These are phyloP conservation scores for Pestalotiopsis sp. DNA, from an alignment of 2,329 filamentous ascomycete genomes.

Conservation along the genomic window DNA sequence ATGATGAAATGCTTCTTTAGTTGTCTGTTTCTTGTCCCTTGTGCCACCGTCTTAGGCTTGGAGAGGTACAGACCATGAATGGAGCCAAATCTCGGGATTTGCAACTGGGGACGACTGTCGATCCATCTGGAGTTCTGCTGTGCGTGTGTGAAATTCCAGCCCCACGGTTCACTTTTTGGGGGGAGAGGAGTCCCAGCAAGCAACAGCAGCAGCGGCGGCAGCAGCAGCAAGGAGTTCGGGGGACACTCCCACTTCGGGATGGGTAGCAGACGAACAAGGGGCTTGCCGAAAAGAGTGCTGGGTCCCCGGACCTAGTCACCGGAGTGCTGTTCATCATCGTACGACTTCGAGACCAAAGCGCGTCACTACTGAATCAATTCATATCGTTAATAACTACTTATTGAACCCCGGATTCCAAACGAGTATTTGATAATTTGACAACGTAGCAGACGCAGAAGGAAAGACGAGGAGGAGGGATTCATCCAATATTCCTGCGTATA, in stretches of 20 bases:
- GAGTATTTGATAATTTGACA: no score
- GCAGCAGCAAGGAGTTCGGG: background rate
- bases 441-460: no score
- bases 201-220: background rate
- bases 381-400: background rate
- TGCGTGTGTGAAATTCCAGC: background rate
- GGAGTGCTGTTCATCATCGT: conserved; percentile 3
- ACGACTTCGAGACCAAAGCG: conserved; percentile 1
- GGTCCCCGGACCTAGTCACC: background rate
- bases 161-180: background rate
- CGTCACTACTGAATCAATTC: background rate
- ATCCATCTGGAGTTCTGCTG: background rate
- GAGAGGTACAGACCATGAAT: background rate
- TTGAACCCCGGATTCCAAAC: background rate
- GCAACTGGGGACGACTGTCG: background rate
- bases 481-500: no score
- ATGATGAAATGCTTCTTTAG: no score
- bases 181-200: background rate
- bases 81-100: conserved; percentile 1
- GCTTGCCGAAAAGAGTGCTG: background rate
- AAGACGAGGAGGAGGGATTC: no score
- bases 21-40: background rate
- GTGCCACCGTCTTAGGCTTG: background rate
- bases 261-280: background rate
- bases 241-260: background rate